Evolutionary conservation across 2,329 filamentous ascomycete species (phyloP), one percentile per base, ranked within the genome.

Genomic region (Golovinomyces cichoracearum): DNA sequence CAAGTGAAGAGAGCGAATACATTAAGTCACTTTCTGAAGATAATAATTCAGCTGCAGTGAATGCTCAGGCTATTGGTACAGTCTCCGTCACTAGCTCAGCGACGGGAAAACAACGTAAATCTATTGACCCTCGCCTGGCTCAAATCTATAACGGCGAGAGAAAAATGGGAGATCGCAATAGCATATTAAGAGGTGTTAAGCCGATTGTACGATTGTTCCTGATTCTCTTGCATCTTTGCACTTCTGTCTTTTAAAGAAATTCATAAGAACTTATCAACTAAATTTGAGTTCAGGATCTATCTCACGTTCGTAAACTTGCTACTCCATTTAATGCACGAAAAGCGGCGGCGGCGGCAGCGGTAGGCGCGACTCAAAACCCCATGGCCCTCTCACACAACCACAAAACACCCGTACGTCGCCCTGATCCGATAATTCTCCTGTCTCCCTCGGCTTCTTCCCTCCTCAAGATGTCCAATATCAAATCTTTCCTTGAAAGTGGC

Each of bases 381-480:
- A 62, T 67, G 7, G 56, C 70, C 6, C 65, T 76, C 13, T 63
- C 70, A 2, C 64, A 73, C 47, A 74, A 75, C 59, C 71, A 68
- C 52, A 74, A 70, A 61, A 56, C 60, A 12, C 65, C 68, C 26
- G 59, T 63, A 42, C 66, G 70, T 44, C 66, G 73, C 50, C 71
- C 73, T 33, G 71, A 93, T 61, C 90, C 90, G 45, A 98, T 98
- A 64, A 94, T 98, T 62, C 78, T 98, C 25, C 78, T 98, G 52
- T 95, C 90, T 0, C 90, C 90, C 1, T 95, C 88, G 1, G 90
- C 88, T 10, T 94, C 88, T 2, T 92, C 86, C 1, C 76, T 95
- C 45, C 77, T 98, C 33, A 85, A 88, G 62, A 84, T 95, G 74
- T 82, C 83, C 48, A 98, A 98, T 62, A 84, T 92, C 64, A 92